Conservation (phyloP, 768 basidiomycete genomes). For the Kwoniella botswanensis region DNA sequence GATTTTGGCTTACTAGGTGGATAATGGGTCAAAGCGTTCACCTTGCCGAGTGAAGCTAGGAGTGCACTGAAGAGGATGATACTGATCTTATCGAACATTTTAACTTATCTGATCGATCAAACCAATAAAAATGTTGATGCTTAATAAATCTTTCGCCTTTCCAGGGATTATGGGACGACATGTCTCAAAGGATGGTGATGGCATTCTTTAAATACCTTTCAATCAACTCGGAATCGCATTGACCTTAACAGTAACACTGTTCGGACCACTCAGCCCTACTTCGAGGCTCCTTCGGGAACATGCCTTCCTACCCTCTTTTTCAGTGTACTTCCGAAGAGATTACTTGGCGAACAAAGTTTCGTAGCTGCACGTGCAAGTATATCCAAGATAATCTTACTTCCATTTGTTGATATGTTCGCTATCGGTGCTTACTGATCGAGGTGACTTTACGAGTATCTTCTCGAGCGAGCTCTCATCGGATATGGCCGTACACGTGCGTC, state of each 20-base stretch:
- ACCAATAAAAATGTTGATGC: neutral
- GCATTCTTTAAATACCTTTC: neutral
- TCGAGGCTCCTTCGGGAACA: neutral
- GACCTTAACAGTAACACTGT: too few relatives aligned
- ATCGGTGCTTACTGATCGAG: too few relatives aligned
- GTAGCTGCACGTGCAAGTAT: neutral
- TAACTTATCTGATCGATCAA: slow-evolving; percentile 5
- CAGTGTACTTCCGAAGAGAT: neutral
- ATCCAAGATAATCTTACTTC: neutral
- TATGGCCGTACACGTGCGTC: too few relatives aligned
- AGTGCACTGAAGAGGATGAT: slow-evolving; percentile 9
- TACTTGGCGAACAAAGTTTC: neutral
- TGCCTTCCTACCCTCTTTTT: neutral
- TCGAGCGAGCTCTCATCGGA: too few relatives aligned
- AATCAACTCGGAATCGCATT: neutral
- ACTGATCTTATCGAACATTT: slow-evolving; percentile 13
- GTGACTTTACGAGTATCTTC: too few relatives aligned
- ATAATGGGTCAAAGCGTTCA: slow-evolving; percentile 20
- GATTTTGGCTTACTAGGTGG: slow-evolving; percentile 11
- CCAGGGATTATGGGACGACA: neutral
- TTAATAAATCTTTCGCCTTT: too few relatives aligned
- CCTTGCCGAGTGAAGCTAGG: neutral
- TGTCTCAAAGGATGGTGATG: too few relatives aligned
- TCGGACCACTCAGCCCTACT: too few relatives aligned
- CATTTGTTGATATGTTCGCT: neutral